phyloP scores from a whole-genome alignment of 2,329 filamentous ascomycete genomes.

The Paecilomyces sp. region DNA sequence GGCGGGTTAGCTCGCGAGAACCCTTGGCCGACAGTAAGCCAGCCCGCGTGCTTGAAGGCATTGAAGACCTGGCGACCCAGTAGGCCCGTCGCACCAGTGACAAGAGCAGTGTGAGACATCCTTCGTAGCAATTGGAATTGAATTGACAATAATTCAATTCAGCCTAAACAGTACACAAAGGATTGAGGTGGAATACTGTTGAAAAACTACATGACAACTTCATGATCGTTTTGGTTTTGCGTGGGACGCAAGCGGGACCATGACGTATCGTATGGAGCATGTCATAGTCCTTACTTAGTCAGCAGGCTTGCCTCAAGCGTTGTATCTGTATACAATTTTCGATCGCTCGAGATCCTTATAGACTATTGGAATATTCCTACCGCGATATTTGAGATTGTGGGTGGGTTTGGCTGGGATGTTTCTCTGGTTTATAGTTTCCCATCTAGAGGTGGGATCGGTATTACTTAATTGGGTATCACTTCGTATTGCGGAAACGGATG shows the following conservation, averaged over 20 bases:
- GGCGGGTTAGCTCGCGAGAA: slow-evolving; percentile 66
- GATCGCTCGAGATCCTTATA: too few species aligned
- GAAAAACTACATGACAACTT: neutral
- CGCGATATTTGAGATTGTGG: too few species aligned
- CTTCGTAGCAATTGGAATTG: neutral
- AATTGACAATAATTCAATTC: neutral
- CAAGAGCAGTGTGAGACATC: slow-evolving; percentile 52
- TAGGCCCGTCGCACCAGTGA: slow-evolving; percentile 80
- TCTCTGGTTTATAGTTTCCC: too few species aligned
- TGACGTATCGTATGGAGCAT: neutral
- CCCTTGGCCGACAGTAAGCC: slow-evolving; percentile 66
- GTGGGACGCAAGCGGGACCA: neutral
- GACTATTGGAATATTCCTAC: too few species aligned
- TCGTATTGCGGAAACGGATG: too few species aligned
- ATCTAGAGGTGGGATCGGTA: too few species aligned
- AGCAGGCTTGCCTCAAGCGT: neutral
- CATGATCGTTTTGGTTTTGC: neutral
- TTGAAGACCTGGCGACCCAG: slow-evolving; percentile 71
- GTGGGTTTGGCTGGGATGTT: too few species aligned
- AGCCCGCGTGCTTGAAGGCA: slow-evolving; percentile 60
- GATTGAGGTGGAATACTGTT: neutral
- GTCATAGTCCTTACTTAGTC: neutral
- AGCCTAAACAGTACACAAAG: neutral
- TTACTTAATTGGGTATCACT: too few species aligned
- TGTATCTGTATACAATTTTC: neutral